Evolutionary conservation across 78 protist genomes (phyloP), one percentile per base, ranked within the genome.

Genomic region (Dictyostelium purpureum): DNA sequence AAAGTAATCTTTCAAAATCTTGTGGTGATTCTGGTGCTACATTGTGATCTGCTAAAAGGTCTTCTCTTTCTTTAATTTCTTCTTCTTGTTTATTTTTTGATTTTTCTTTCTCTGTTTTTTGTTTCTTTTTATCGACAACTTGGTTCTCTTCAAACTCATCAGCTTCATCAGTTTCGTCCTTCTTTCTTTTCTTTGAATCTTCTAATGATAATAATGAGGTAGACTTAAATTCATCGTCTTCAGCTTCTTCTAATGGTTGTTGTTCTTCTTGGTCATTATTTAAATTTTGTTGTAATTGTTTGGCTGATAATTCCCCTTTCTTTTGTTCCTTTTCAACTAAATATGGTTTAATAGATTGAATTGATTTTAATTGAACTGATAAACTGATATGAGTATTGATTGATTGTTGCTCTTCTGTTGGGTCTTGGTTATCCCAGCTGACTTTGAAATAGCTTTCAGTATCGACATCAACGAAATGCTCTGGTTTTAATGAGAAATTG

Each of bases 1-100:
- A 24, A 35, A 99, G 51, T 43, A 98, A 78, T 31, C 99, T 47
- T 77, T 99, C 99, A 56, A 93, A 98, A 73, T 98, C 99, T 33
- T 88, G 96, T 16, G 94, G 94, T 2, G 95, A 88, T 67, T 81
- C 88, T 24, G 99, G 96, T 24, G 70, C 73, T 3, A 40, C 47
- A 28, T 66, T 76, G 16, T 90, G 80, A 45, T 73, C 80, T 16
- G 82, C 63, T 9, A 85, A 59, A 24, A 73, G 35, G 31, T 85
- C 92, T 61, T 85, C 92, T 35, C 56, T 54, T 35, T 85, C 77
- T 43, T 73, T 57, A 61, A 85, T 85, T 18, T 59, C 70, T 56
- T 73, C 38, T 61, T 85, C 92, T 28, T 24, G 26, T 73, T 85
- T 43, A 33, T 56, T 21, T 37, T 40, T 85, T 16, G 63, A 16